Conservation (phyloP, 2,329 filamentous ascomycete genomes). For the Exutisphaerella laricina region DNA sequence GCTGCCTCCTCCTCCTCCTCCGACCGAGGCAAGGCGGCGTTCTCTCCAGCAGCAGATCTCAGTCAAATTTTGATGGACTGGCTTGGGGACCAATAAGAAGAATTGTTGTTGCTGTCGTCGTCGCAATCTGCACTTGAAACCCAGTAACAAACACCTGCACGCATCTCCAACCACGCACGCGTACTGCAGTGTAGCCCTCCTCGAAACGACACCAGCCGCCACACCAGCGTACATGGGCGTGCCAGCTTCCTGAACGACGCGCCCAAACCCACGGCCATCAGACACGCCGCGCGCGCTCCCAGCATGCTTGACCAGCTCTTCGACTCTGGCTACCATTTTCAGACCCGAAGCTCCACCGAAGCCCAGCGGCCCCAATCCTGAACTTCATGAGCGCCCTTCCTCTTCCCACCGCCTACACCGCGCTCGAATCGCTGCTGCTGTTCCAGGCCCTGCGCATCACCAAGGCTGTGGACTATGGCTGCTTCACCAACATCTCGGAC, state of each 20-base stretch:
- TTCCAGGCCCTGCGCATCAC: slow-evolving; percentile 73
- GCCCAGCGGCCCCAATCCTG: not conserved
- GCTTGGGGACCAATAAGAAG: too few relatives aligned
- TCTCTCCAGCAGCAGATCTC: too few relatives aligned
- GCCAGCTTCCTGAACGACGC: too few relatives aligned
- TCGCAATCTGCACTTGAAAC: not conserved
- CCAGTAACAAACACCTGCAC: too few relatives aligned
- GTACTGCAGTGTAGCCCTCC: too few relatives aligned
- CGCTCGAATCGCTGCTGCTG: slow-evolving; percentile 78
- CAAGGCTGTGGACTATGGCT: slow-evolving; percentile 58
- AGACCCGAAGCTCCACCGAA: slow-evolving; percentile 4
- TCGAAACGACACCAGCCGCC: too few relatives aligned
- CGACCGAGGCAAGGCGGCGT: too few relatives aligned
- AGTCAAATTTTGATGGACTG: too few relatives aligned
- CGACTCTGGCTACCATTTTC: slow-evolving; percentile 3
- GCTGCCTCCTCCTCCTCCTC: too few relatives aligned
- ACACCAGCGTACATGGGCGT: too few relatives aligned
- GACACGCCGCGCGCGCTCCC: not conserved
- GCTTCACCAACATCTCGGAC: slow-evolving; percentile 68
- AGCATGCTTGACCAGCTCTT: not conserved
- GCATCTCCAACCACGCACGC: too few relatives aligned
- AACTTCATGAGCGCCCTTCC: slow-evolving; percentile 3
- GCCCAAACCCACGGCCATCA: too few relatives aligned
- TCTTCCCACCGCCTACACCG: slow-evolving; percentile 58
- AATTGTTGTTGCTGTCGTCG: not conserved